Evolutionary conservation across 306 rosid species (phyloP).

Genomic region (Trichosanthes cucumerina): DNA sequence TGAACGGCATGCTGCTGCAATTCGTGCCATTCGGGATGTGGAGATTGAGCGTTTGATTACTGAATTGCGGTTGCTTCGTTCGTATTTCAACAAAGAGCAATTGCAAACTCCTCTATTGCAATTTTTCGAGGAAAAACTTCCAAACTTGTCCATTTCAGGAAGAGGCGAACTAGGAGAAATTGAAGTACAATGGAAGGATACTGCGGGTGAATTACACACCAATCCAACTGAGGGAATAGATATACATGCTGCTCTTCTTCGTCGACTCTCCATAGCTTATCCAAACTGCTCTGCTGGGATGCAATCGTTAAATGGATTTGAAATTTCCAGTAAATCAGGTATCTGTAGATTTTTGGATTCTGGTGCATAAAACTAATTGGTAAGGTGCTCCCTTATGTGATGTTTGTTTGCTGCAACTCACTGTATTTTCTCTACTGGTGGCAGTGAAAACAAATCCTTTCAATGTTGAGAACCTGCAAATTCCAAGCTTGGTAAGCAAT

Average conservation of each 20-base stretch:
- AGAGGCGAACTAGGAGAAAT: constrained; percentile 25
- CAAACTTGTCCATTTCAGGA: constrained; percentile 32
- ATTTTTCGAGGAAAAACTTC: constrained; percentile 41
- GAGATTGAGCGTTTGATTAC: constrained; percentile 55
- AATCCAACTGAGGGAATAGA: constrained; percentile 26
- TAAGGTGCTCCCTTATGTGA: background rate
- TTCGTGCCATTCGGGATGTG: constrained; percentile 71
- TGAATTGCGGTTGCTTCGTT: constrained; percentile 52
- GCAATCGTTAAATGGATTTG: constrained; percentile 43
- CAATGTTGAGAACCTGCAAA: constrained; percentile 37
- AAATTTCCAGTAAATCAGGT: constrained; percentile 54
- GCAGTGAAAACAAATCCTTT: constrained; percentile 53
- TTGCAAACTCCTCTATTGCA: constrained; percentile 36
- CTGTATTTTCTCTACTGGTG: constrained; percentile 23
- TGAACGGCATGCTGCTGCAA: constrained; percentile 51
- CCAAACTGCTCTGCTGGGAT: constrained; percentile 41
- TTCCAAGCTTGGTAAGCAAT: constrained; percentile 51
- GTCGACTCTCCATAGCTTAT: constrained; percentile 45
- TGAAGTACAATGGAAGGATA: constrained; percentile 38
- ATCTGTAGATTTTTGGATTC: background rate
- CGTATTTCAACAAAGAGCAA: constrained; percentile 47
- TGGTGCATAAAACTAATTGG: background rate
- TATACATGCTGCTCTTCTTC: constrained; percentile 41
- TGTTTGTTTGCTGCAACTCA: constrained; percentile 14
- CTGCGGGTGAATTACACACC: constrained; percentile 17